These are phyloP conservation scores for Diaporthe sp. DNA, from an alignment of 2,329 filamentous ascomycete genomes.

Conservation along the genomic window DNA sequence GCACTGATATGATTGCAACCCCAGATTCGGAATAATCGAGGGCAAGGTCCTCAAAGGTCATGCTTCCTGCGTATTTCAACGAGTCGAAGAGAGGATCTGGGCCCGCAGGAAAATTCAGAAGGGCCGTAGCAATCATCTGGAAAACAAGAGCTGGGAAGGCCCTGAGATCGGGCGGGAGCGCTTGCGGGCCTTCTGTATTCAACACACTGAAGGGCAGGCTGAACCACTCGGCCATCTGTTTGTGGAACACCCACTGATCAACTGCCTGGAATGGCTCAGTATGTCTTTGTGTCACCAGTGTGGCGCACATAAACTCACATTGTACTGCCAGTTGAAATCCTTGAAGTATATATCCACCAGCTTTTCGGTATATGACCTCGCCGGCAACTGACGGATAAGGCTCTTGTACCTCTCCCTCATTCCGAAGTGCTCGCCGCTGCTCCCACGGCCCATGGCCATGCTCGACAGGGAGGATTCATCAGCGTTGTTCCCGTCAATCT, in stretches of 20 bases:
- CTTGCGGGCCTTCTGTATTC: slow-evolving; percentile 59
- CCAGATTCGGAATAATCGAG: slow-evolving; percentile 70
- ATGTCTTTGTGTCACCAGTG: neutral
- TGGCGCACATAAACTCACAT: slow-evolving; percentile 21
- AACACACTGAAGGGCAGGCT: slow-evolving; percentile 62
- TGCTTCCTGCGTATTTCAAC: slow-evolving; percentile 67
- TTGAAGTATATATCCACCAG: slow-evolving; percentile 65
- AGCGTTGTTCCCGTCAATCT: slow-evolving; percentile 58
- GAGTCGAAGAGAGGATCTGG: slow-evolving; percentile 61
- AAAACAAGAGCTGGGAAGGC: slow-evolving; percentile 71
- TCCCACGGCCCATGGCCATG: slow-evolving; percentile 43
- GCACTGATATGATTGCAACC: slow-evolving; percentile 60
- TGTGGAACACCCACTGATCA: slow-evolving; percentile 62
- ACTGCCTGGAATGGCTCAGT: slow-evolving; percentile 50
- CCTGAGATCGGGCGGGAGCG: slow-evolving; percentile 60
- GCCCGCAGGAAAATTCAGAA: slow-evolving; percentile 62
- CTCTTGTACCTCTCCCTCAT: slow-evolving; percentile 68
- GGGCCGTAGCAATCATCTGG: slow-evolving; percentile 64
- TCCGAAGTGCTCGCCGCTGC: slow-evolving; percentile 51
- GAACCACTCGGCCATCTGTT: slow-evolving; percentile 65
- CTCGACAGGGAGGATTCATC: slow-evolving; percentile 41
- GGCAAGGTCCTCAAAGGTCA: slow-evolving; percentile 70
- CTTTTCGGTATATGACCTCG: slow-evolving; percentile 63
- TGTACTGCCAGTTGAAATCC: slow-evolving; percentile 70
- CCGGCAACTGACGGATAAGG: slow-evolving; percentile 67